Conservation (phyloP, 2,329 filamentous ascomycete species). For the Pseudogymnoascus sp. region DNA sequence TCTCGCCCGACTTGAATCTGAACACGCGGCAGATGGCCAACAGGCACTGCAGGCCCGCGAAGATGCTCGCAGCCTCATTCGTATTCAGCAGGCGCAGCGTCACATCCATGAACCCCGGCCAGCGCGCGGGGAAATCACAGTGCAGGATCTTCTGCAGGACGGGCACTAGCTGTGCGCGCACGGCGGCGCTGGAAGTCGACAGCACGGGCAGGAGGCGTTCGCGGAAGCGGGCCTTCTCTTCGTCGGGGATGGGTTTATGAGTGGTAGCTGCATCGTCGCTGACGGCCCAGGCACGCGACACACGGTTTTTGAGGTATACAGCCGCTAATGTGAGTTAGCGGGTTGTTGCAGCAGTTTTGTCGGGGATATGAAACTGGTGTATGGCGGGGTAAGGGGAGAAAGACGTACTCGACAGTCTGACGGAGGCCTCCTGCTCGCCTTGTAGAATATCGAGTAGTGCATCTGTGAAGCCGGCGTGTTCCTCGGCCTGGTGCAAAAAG, state of each 20-base stretch:
- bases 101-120: conserved; percentile 90
- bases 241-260: conserved; percentile 71
- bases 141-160: conserved; percentile 93
- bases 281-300: conserved; percentile 83
- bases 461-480: conserved; percentile 81
- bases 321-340: conserved; percentile 51
- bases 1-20: conserved; percentile 77
- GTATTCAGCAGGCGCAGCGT: conserved; percentile 82
- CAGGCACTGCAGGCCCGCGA: conserved; percentile 88
- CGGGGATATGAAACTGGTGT: conserved; percentile 24
- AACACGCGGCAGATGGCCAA: conserved; percentile 93
- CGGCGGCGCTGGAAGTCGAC: conserved; percentile 66
- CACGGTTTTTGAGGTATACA: conserved; percentile 96
- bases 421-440: conserved; percentile 72
- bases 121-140: conserved; percentile 87
- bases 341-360: background rate
- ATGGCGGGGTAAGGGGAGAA: conserved; percentile 21
- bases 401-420: conserved; percentile 78
- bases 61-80: conserved; percentile 77
- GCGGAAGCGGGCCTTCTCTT: conserved; percentile 80
- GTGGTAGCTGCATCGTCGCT: conserved; percentile 60
- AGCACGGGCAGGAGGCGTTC: conserved; percentile 84
- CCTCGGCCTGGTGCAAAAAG: conserved; percentile 60
- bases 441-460: conserved; percentile 85
- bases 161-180: conserved; percentile 88